phyloP scores from a whole-genome alignment of 1,284 basidiomycete genomes.

The Laetiporus sulphureus region DNA sequence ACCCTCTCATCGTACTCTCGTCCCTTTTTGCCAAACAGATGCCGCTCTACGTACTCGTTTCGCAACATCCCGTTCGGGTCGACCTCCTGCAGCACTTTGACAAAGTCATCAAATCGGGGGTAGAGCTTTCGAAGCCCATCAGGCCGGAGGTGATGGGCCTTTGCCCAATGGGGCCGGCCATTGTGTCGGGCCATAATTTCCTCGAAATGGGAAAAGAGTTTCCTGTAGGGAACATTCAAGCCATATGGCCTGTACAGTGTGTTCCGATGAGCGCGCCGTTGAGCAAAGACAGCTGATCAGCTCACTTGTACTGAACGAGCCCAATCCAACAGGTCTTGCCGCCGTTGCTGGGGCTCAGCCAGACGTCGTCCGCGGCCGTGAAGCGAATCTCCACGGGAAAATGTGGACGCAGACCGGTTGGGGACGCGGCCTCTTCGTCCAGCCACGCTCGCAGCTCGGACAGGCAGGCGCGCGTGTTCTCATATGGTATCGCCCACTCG shows the following conservation, averaged over 20 bases:
- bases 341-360: constrained; percentile 85
- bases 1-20: constrained; percentile 42
- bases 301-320: constrained; percentile 91
- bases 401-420: constrained; percentile 77
- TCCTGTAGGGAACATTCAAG: constrained; percentile 80
- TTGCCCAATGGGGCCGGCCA: constrained; percentile 97
- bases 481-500: constrained; percentile 88
- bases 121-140: constrained; percentile 66
- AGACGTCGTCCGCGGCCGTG: constrained; percentile 86
- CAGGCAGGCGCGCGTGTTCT: constrained; percentile 60
- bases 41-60: constrained; percentile 74
- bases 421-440: constrained; percentile 57
- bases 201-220: constrained; percentile 80
- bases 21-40: constrained; percentile 53
- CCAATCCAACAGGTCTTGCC: constrained; percentile 90
- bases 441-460: constrained; percentile 75
- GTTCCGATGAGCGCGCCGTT: not conserved
- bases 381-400: constrained; percentile 95
- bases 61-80: constrained; percentile 82
- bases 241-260: constrained; percentile 72
- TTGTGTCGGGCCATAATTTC: constrained; percentile 64
- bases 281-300: constrained; percentile 7
- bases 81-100: constrained; percentile 58
- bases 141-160: constrained; percentile 78
- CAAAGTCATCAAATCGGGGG: constrained; percentile 81